Conservation (phyloP, 768 basidiomycete species). For the Lactarius psammicola region DNA sequence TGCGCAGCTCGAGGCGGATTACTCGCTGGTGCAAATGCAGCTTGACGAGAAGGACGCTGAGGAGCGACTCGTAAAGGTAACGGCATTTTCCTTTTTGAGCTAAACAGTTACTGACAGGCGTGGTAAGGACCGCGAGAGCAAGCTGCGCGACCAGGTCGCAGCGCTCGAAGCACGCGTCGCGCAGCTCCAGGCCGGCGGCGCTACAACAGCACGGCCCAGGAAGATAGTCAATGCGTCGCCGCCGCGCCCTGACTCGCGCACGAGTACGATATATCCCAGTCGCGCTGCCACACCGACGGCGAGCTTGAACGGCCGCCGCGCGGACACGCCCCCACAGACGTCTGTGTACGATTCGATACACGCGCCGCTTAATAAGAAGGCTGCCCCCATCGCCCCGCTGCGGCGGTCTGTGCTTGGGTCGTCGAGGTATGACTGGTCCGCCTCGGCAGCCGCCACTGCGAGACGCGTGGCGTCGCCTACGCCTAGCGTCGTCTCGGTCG, state of each 20-base stretch:
- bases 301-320: constrained; percentile 39
- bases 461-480: constrained; percentile 63
- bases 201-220: too few species aligned
- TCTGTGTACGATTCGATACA: constrained; percentile 78
- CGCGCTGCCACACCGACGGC: constrained; percentile 54
- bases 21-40: constrained; percentile 62
- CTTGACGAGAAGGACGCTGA: constrained; percentile 76
- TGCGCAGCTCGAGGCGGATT: constrained; percentile 67
- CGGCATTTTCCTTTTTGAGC: constrained; percentile 19
- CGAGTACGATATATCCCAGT: constrained; percentile 59
- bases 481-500: constrained; percentile 68
- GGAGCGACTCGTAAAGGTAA: constrained; percentile 67
- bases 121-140: constrained; percentile 65
- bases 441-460: constrained; percentile 32
- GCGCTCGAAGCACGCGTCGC: constrained; percentile 59
- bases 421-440: constrained; percentile 29
- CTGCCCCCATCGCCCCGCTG: background rate
- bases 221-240: constrained; percentile 39
- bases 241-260: constrained; percentile 71
- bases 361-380: constrained; percentile 35
- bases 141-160: constrained; percentile 63
- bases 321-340: constrained; percentile 49
- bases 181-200: constrained; percentile 52
- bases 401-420: constrained; percentile 40
- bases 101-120: constrained; percentile 5